These are phyloP conservation scores for Zasmidium citrigriseum DNA, from an alignment of 2,329 filamentous ascomycete genomes.

Conservation along the genomic window DNA sequence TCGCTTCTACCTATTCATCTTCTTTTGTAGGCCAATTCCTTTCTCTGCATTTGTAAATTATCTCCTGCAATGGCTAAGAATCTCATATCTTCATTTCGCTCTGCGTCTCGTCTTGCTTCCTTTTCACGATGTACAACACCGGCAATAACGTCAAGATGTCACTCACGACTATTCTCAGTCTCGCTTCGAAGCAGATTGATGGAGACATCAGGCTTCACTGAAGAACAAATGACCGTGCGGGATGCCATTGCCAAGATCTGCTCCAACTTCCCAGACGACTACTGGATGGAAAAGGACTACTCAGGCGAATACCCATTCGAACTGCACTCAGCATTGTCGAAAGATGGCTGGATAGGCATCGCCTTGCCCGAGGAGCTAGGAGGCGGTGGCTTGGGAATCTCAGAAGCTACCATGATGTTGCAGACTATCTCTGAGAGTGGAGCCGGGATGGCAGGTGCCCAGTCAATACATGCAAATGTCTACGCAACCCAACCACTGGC, in stretches of 20 bases:
- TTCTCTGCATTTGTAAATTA: neutral
- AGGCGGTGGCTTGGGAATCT: slow-evolving; percentile 74
- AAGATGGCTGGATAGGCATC: slow-evolving; percentile 79
- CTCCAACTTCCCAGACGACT: slow-evolving; percentile 69
- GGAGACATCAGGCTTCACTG: slow-evolving; percentile 71
- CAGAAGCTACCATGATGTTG: slow-evolving; percentile 84
- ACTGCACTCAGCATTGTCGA: slow-evolving; percentile 71
- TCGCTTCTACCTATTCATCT: neutral
- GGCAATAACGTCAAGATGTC: slow-evolving; percentile 15
- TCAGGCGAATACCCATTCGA: slow-evolving; percentile 70
- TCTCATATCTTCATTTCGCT: slow-evolving; percentile 21
- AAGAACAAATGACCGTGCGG: slow-evolving; percentile 71
- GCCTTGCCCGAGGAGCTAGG: slow-evolving; percentile 74
- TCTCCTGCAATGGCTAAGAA: slow-evolving; percentile 20
- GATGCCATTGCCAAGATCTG: slow-evolving; percentile 71
- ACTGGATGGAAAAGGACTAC: slow-evolving; percentile 76
- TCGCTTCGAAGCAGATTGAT: slow-evolving; percentile 54
- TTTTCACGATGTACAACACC: neutral
- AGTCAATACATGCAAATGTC: slow-evolving; percentile 63
- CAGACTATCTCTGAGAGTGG: slow-evolving; percentile 65
- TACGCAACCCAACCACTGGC: slow-evolving; percentile 76
- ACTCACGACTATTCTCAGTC: slow-evolving; percentile 35
- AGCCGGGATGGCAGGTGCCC: slow-evolving; percentile 72
- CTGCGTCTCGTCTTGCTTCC: slow-evolving; percentile 15
- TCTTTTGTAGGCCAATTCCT: no score